phyloP scores from a whole-genome alignment of 805 yeast species.

The Metschnikowia lochheadii region DNA sequence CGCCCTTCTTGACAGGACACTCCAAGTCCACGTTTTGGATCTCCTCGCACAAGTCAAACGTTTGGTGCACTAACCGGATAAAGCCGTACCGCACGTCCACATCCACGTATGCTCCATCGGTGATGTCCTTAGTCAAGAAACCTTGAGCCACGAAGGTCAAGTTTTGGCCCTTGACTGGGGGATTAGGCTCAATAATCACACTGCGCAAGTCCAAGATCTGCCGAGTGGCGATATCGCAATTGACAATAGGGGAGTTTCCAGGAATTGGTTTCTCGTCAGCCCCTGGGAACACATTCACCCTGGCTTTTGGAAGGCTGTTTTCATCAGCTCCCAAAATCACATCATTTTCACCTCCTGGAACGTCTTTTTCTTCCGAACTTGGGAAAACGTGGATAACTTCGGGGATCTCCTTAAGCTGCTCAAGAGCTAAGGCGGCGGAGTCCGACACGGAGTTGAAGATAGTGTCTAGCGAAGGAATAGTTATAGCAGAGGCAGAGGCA shows the following conservation, averaged over 20 bases:
- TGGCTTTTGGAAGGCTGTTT: too few species aligned
- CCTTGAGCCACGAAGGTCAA: conserved; percentile 80
- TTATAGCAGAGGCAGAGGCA: conserved; percentile 14
- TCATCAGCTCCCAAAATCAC: too few species aligned
- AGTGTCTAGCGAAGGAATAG: conserved; percentile 12
- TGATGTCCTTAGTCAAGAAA: conserved; percentile 47
- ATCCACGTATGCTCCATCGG: conserved; percentile 90
- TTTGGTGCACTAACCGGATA: conserved; percentile 80
- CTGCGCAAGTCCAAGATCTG: conserved; percentile 62
- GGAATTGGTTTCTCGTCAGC: conserved; percentile 66
- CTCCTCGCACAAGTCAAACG: conserved; percentile 91
- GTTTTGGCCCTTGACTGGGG: conserved; percentile 83
- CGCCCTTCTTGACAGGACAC: conserved; percentile 79
- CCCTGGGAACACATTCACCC: conserved; percentile 12
- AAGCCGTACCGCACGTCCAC: conserved; percentile 91
- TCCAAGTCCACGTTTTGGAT: conserved; percentile 75
- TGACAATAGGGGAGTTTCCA: conserved; percentile 81
- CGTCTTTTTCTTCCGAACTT: conserved; percentile 35
- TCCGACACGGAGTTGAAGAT: conserved; percentile 10
- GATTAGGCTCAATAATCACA: conserved; percentile 73
- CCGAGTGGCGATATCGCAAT: conserved; percentile 62
- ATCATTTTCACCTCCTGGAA: conserved; percentile 19
- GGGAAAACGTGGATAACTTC: conserved; percentile 16
- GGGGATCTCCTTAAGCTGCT: conserved; percentile 3
- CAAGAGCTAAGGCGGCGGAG: conserved; percentile 5